A percentile compares a stretch with the other conserved stretches of the same genome.
Evolutionary conservation across 129 eudicot genomes (phyloP).

Genomic region (Dittrichia graveolens): DNA sequence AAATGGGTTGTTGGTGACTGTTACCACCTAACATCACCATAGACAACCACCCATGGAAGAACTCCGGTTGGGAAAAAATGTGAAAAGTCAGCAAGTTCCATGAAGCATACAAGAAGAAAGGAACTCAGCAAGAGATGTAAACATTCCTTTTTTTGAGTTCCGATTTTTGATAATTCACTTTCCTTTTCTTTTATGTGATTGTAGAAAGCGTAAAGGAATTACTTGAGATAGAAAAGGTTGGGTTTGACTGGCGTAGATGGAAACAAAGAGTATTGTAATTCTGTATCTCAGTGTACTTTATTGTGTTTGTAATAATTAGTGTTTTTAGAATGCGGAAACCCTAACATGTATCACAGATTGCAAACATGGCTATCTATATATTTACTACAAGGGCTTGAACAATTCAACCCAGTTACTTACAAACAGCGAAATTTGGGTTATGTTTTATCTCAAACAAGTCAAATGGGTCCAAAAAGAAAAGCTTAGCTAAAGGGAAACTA

Average conservation of each 20-base stretch:
- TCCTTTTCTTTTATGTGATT: constrained; percentile 29
- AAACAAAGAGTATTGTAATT: constrained; percentile 29
- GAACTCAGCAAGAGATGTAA: constrained; percentile 31
- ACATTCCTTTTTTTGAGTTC: constrained; percentile 18
- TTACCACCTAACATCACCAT: constrained; percentile 51
- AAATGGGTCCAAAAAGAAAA: not conserved
- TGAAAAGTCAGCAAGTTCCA: constrained; percentile 27
- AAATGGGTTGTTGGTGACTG: constrained; percentile 44
- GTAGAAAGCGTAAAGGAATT: constrained; percentile 24
- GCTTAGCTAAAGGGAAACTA: not conserved
- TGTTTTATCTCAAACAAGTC: constrained; percentile 7
- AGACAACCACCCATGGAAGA: constrained; percentile 50
- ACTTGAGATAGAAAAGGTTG: constrained; percentile 30
- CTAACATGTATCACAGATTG: not conserved
- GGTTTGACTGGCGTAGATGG: constrained; percentile 29
- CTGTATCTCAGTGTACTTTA: constrained; percentile 22
- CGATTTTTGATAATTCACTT: constrained; percentile 16
- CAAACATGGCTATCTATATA: too few relatives aligned
- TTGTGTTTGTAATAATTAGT: constrained; percentile 25
- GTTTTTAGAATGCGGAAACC: constrained; percentile 14
- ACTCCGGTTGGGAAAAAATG: constrained; percentile 25
- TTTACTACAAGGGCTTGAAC: not conserved
- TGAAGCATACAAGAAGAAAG: constrained; percentile 40
- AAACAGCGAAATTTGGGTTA: not conserved
- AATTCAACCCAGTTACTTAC: not conserved